These are phyloP conservation scores for Sarcodon sp. DNA, from an alignment of 768 basidiomycete species.

Conservation along the genomic window DNA sequence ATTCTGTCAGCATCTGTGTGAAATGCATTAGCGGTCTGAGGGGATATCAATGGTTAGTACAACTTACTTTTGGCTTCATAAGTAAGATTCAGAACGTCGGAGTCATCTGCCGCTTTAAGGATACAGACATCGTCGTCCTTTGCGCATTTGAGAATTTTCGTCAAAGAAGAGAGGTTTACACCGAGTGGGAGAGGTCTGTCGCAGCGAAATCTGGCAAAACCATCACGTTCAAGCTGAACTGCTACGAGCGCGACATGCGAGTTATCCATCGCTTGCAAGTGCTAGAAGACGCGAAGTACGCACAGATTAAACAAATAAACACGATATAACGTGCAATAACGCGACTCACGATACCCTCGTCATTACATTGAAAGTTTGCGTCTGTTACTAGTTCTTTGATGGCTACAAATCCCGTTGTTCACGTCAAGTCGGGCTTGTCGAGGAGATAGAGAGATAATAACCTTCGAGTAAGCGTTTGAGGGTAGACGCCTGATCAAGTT, in stretches of 20 bases:
- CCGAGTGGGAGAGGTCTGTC: slow-evolving; percentile 91
- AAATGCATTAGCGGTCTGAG: neutral
- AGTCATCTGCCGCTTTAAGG: slow-evolving; percentile 84
- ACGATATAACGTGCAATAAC: neutral
- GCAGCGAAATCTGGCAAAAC: slow-evolving; percentile 85
- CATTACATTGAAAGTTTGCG: slow-evolving; percentile 95
- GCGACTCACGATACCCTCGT: slow-evolving; percentile 73
- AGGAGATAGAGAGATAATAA: slow-evolving; percentile 21
- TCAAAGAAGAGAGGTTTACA: slow-evolving; percentile 75
- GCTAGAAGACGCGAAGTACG: slow-evolving; percentile 21
- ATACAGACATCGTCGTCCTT: slow-evolving; percentile 92
- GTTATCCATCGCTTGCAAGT: slow-evolving; percentile 98
- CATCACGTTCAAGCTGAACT: slow-evolving; percentile 64
- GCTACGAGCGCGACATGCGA: slow-evolving; percentile 96
- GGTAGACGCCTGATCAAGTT: slow-evolving; percentile 73
- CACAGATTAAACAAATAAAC: neutral
- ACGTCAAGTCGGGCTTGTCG: neutral
- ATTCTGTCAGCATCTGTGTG: slow-evolving; percentile 76
- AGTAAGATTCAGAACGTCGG: slow-evolving; percentile 74
- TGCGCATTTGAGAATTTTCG: slow-evolving; percentile 94
- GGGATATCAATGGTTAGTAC: neutral
- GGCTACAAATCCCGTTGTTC: slow-evolving; percentile 32
- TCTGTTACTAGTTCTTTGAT: slow-evolving; percentile 97
- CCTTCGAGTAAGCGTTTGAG: slow-evolving; percentile 92
- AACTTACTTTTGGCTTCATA: slow-evolving; percentile 83